These are phyloP conservation scores for Penicillium thymicola DNA, from an alignment of 2,329 filamentous ascomycete genomes.

Conservation along the genomic window DNA sequence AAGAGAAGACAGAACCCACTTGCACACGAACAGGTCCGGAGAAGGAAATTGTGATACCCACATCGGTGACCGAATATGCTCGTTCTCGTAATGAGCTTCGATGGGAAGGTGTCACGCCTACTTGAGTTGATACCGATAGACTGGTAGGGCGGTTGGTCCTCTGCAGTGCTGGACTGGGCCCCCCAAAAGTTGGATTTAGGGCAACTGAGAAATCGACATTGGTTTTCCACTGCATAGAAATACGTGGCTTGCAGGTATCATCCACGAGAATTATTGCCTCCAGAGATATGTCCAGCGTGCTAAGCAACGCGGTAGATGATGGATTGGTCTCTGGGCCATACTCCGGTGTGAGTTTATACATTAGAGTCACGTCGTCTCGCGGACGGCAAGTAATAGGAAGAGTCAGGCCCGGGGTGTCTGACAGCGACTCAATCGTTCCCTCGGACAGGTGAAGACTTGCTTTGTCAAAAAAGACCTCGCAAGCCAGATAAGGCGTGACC, in stretches of 20 bases:
- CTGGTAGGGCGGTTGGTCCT: constrained; percentile 45
- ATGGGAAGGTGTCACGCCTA: constrained; percentile 22
- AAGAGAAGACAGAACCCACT: constrained; percentile 54
- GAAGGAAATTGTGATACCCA: constrained; percentile 56
- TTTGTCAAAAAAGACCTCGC: constrained; percentile 49
- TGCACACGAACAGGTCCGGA: constrained; percentile 49
- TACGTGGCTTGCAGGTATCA: constrained; percentile 42
- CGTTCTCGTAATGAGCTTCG: constrained; percentile 37
- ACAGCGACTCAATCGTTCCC: constrained; percentile 47
- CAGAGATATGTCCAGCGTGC: constrained; percentile 48
- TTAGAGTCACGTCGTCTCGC: constrained; percentile 55
- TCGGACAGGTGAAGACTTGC: constrained; percentile 48
- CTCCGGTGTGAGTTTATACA: constrained; percentile 52
- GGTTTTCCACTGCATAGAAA: constrained; percentile 49
- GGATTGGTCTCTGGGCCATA: constrained; percentile 36
- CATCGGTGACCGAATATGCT: constrained; percentile 39
- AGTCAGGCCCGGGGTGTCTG: constrained; percentile 32
- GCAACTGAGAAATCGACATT: constrained; percentile 49
- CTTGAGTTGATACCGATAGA: constrained; percentile 35
- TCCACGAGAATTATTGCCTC: constrained; percentile 41
- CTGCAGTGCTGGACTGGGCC: constrained; percentile 46
- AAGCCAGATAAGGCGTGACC: constrained; percentile 51
- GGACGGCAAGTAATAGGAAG: constrained; percentile 47
- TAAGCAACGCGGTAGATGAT: constrained; percentile 38
- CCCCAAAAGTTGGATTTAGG: constrained; percentile 47